Base-by-base conservation (phyloP, 2,329 filamentous ascomycete genomes). In the Didymella pinodella region DNA sequence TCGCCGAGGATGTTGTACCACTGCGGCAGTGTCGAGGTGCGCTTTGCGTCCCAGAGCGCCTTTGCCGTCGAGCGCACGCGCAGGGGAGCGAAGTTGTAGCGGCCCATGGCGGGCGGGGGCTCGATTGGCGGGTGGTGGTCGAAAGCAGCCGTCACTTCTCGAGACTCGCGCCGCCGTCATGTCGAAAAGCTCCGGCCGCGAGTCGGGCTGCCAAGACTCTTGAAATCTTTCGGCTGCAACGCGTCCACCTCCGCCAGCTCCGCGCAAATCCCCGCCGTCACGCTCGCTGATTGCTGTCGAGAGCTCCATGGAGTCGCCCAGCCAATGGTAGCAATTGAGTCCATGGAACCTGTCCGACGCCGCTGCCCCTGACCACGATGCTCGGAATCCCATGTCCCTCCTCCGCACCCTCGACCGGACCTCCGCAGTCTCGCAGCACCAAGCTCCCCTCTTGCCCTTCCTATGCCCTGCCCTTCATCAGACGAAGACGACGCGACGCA, bases 361-460 rank as follows among this genome's bases (percentile, higher is more conserved):
- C 41, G 52, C 62, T 55, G 57, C 62, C 62, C 56, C 68, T 74
- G 77, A 54, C 79, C 84, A 87, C 81, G 68, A 88, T 89, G 86
- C 82, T 78, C 80, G 80, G 75, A 79, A 73, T 83, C 84, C 84
- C 85, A 89, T 89, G 87, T 86, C 84, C 84, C 79, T 83, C 79
- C 75, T 84, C 80, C 81, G 81, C 79, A 80, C 79, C 78, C 80
- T 83, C 77, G 79, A 83, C 75, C 80, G 82, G 81, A 78, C 79
- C 78, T 79, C 80, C 75, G 73, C 79, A 73, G 75, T 79, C 76
- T 79, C 80, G 80, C 78, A 72, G 71, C 59, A 65, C 54, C 41
- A 63, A 41, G 66, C 65, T 32, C 70, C 75, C 1, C 49, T 74
- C 18, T 67, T 77, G 54, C 29, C 69, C 2, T 77, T 78, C 47